Evolutionary conservation across 176 grass and related monocot species (phyloP).

Genomic region (Oryza nivara): DNA sequence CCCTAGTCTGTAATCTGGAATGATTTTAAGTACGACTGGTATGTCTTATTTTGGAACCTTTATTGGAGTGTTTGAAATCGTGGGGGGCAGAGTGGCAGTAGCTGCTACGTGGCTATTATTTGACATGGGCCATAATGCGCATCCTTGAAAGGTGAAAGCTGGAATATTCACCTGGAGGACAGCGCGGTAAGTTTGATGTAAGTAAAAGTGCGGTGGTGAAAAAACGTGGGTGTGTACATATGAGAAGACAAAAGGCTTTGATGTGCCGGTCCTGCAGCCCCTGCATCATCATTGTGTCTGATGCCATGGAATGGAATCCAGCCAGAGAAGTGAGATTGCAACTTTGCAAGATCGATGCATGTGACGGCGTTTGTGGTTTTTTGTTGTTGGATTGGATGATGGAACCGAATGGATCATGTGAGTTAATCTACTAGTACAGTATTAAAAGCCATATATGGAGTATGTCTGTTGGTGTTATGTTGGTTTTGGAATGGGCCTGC

Average conservation of each 20-base stretch:
- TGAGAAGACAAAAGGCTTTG: constrained; percentile 34
- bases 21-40: constrained; percentile 33
- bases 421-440: not conserved
- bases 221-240: not conserved
- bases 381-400: not conserved
- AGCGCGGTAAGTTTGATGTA: not conserved
- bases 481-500: not conserved
- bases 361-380: not conserved
- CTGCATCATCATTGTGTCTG: constrained; percentile 15
- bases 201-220: not conserved
- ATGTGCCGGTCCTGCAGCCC: not conserved
- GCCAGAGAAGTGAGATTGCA: not conserved
- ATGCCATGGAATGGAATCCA: not conserved
- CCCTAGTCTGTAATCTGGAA: constrained; percentile 33
- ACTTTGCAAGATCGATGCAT: not conserved
- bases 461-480: not conserved
- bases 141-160: constrained; percentile 18
- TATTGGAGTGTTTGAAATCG: constrained; percentile 20
- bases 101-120: constrained; percentile 24
- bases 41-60: constrained; percentile 6
- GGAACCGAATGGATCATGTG: not conserved
- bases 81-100: not conserved
- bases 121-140: constrained; percentile 17
- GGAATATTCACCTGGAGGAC: constrained; percentile 12
- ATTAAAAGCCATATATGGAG: not conserved